Evolutionary conservation across 1,139 yeast genomes (phyloP), one percentile per base, ranked within the genome.

Genomic region (Entelexis sorbosivorans): DNA sequence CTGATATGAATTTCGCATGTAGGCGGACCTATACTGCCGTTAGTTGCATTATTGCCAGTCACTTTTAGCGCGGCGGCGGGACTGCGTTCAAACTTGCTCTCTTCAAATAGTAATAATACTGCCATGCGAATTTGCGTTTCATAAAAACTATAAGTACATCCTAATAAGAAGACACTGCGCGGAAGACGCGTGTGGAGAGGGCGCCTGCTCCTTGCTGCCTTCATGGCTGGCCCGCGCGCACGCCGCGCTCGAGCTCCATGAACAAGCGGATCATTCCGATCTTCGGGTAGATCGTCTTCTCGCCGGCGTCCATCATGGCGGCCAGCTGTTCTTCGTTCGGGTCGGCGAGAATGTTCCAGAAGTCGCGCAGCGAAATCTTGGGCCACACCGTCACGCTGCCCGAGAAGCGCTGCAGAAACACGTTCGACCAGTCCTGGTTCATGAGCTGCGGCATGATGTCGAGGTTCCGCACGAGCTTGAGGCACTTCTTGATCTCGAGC

Each of bases 301-400:
- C 82, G 11, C 93, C 93, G 54, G 77, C 78, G 32, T 66, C 61
- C 38, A 84, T 74, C 75, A 81, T 76, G 44, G 71, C 73, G 3
- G 64, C 76, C 59, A 84, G 65, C 57, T 76, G 69, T 42, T 75
- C 77, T 56, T 75, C 80, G 2, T 74, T 71, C 2, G 94, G 93
- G 60, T 83, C 91, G 56, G 80, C 73, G 51, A 84, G 68, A 42
- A 84, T 79, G 61, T 79, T 74, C 70, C 73, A 73, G 59, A 82
- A 79, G 62, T 84, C 93, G 36, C 63, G 66, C 17, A 81, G 64
- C 43, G 69, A 69, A 58, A 79, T 76, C 57, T 81, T 73, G 3
- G 93, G 93, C 81, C 88, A 83, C 31, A 84, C 72, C 0, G 93
- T 84, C 11, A 84, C 79, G 0, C 84, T 73, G 1, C 94, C 94